Evolutionary conservation across 257 asterid species (phyloP).

Genomic region (Nicotiana knightiana): DNA sequence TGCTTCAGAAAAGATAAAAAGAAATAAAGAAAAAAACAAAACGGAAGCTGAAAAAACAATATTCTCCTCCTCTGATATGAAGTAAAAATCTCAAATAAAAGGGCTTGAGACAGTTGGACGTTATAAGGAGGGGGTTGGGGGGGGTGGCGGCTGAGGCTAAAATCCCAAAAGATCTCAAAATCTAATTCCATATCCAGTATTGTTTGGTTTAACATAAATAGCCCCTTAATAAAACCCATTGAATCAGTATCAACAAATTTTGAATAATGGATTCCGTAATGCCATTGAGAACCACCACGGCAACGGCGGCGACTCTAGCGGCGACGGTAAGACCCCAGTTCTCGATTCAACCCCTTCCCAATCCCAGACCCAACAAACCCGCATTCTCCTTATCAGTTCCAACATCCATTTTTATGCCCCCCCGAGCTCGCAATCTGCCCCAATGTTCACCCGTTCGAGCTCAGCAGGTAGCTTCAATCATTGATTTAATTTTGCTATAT

Average conservation of each 20-base stretch:
- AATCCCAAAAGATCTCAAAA: neutral
- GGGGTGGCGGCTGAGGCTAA: neutral
- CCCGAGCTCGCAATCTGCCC: conserved; percentile 15
- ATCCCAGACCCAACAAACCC: conserved; percentile 20
- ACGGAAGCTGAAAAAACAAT: too few species aligned
- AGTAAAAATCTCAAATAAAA: too few species aligned
- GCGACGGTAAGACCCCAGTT: conserved; percentile 4
- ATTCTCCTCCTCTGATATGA: too few species aligned
- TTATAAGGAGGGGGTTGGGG: neutral
- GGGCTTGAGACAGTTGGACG: neutral
- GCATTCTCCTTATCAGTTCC: conserved; percentile 26
- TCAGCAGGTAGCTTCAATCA: conserved; percentile 48
- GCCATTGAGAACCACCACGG: conserved; percentile 16
- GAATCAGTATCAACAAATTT: neutral
- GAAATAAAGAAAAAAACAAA: too few species aligned
- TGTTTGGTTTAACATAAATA: neutral
- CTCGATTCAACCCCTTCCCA: conserved; percentile 20
- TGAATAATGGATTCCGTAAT: conserved; percentile 26
- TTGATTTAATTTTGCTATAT: neutral
- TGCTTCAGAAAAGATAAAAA: too few species aligned
- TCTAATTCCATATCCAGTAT: neutral
- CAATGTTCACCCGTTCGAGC: conserved; percentile 31
- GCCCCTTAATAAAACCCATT: neutral
- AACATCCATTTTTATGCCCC: conserved; percentile 19
- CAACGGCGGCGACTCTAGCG: neutral